Evolutionary conservation across 345 rosid species (phyloP), one percentile per base, ranked within the genome.

Genomic region (Citrus inodora): DNA sequence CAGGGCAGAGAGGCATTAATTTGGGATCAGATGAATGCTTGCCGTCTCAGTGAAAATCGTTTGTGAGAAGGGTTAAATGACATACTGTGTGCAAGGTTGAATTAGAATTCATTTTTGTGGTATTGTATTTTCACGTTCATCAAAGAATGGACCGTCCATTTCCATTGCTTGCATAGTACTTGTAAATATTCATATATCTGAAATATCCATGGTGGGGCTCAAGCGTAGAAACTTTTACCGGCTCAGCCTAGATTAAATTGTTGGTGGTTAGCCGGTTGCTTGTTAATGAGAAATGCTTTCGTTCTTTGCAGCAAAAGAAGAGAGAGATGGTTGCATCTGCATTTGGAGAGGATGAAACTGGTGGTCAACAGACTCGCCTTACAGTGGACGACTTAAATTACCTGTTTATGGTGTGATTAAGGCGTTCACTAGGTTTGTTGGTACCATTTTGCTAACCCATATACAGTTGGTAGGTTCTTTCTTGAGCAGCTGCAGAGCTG

Each of bases 271-370:
- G 46, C 25, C 32, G 38, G 6, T 9, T 19, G 48, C 58, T 42
- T 37, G 67, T 33, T 48, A 13, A 51, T 24, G 60, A 60, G 62
- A 65, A 46, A 9, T 28, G 10, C 6, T 65, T 73, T 19, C 17
- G 51, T 73, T 38, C 51, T 38, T 55, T 80, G 77, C 94, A 95
- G 98, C 88, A 86, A 93, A 92, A 93, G 90, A 95, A 95, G 89
- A 91, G 97, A 85, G 89, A 77, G 86, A 92, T 96, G 98, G 97
- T 94, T 37, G 91, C 98, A 17, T 92, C 97, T 71, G 99, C 98
- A 42, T 92, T 96, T 67, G 99, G 97, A 74, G 99, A 96, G 85
- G 99, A 95, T 76, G 94, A 92, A 80, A 85, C 74, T 2, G 97
- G 90, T 30, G 83, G 93, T 81, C 78, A 87, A 58, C 95, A 90